A percentile compares a stretch with the other conserved stretches of the same genome.
Conservation (phyloP, 164 flowering plant genomes). For the Brasenia schreberi region DNA sequence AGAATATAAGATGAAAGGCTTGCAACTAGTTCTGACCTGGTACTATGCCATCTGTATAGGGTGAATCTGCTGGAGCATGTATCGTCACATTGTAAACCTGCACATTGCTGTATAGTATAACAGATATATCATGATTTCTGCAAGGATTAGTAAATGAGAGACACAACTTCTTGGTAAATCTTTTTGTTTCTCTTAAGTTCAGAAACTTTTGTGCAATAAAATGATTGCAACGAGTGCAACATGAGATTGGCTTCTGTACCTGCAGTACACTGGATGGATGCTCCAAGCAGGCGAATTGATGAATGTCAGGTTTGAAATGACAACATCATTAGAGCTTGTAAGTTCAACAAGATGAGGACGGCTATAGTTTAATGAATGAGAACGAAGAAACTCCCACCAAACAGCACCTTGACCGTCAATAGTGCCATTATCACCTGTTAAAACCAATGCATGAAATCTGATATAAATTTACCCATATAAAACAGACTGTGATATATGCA, state of each 20-base stretch:
- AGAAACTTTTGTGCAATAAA: too few relatives aligned
- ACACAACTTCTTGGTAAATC: neutral
- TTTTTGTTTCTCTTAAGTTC: too few relatives aligned
- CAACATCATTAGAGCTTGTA: slow-evolving; percentile 30
- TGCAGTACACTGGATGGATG: slow-evolving; percentile 90
- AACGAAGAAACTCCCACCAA: slow-evolving; percentile 76
- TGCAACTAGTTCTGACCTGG: slow-evolving; percentile 36
- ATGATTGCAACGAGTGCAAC: neutral
- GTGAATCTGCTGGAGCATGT: slow-evolving; percentile 43
- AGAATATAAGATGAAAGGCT: neutral
- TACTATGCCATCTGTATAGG: slow-evolving; percentile 47
- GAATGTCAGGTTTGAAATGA: slow-evolving; percentile 73
- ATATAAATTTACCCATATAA: neutral
- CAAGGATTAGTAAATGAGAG: neutral
- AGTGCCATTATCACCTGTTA: slow-evolving; percentile 84
- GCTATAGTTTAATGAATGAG: slow-evolving; percentile 57
- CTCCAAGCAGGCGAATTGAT: slow-evolving; percentile 68
- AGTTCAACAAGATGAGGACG: slow-evolving; percentile 92
- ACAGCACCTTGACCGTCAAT: slow-evolving; percentile 87
- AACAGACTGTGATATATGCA: neutral
- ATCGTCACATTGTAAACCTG: slow-evolving; percentile 38
- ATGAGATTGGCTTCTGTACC: slow-evolving; percentile 21
- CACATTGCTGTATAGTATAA: slow-evolving; percentile 40
- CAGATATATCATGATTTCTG: neutral
- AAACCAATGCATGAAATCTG: neutral